Evolutionary conservation across 768 basidiomycete genomes (phyloP), one percentile per base, ranked within the genome.

Genomic region (Thelephora aurantiotincta): DNA sequence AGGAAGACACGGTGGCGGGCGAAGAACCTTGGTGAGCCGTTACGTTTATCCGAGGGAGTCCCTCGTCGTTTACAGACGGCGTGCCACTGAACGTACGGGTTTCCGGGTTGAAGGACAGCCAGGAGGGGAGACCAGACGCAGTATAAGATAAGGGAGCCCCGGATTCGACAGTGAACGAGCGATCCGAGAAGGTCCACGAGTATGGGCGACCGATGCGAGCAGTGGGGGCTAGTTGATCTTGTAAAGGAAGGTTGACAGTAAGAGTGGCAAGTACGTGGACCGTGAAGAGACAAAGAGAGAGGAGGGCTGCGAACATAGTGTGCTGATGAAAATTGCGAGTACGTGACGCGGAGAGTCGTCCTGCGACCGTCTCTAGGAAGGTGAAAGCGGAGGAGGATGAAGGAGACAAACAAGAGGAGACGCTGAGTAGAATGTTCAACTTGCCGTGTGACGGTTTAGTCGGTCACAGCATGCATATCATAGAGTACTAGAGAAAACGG

Each of bases 221-320:
- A 51, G 96, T 75, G 37, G 72, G 70, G 16, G 92, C 90, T 38
- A 78, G 74, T 64, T 98, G 93, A 30, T 68, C 67, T 51, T 76
- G 69, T 35, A 89, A 66, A 23, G 85, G 77, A 58, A 74, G 73
- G 43, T 67, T 58, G 38, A 91, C 68, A 48, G 60, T 65, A 37
- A 75, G 67, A 44, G 66, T 58, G 51, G 69, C 58, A 44, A 64
- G 57, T 53, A 63, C 62, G 56, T 71, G 52, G 55, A 56, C 63
- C 54, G 34, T 45, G 36, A 19, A 43, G 22, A 75, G 75, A 72
- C 72, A 72, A 73, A 67, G 59, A 69, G 70, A 51, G 55, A 75
- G 49, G 56, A 72, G 52, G 55, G 55, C 64, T 56, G 43, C 16
- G 11, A 26, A 33, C 37, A 78, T 78, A 77, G 73, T 41, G 38